Evolutionary conservation across 2,329 filamentous ascomycete genomes (phyloP), one percentile per base, ranked within the genome.

Genomic region (Aspergillaceae sp.): DNA sequence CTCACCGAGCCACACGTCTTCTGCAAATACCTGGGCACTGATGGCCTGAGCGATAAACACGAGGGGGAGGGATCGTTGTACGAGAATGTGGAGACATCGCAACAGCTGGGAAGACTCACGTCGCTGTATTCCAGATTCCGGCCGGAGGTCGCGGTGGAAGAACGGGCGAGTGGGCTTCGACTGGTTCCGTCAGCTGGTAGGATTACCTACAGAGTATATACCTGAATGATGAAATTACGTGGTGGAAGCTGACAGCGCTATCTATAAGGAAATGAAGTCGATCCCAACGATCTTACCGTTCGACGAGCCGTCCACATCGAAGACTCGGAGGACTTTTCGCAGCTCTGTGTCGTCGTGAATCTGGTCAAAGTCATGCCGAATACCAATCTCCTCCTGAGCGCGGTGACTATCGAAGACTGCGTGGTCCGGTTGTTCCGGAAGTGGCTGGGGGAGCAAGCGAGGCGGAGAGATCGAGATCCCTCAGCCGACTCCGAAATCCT

Each of bases 381-480:
- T 29, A 74, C 72, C 26, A 82, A 80, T 3, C 61, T 86, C 0
- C 83, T 87, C 52, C 68, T 79, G 44, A 82, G 76, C 57, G 79
- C 81, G 50, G 75, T 83, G 43, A 81, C 79, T 37, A 70, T 91
- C 35, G 77, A 79, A 45, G 82, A 89, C 46, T 74, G 82, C 1
- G 76, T 87, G 4, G 70, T 88, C 35, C 75, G 86, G 29, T 73
- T 92, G 0, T 90, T 81, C 75, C 76, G 85, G 44, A 71, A 82
- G 10, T 92, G 87, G 86, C 69, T 92, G 33, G 72, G 73, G 4
- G 65, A 73, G 28, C 71, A 69, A 42, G 62, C 57, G 19, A 19
- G 19, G 10, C 33, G 52, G 19, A 41, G 8, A 10, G 5, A 30
- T 7, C 7, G 35, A n/a, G 45, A 41, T 30, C 19, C 19, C 19